Base-by-base conservation (phyloP, 768 basidiomycete species). In the Xerocomus potaroensis region DNA sequence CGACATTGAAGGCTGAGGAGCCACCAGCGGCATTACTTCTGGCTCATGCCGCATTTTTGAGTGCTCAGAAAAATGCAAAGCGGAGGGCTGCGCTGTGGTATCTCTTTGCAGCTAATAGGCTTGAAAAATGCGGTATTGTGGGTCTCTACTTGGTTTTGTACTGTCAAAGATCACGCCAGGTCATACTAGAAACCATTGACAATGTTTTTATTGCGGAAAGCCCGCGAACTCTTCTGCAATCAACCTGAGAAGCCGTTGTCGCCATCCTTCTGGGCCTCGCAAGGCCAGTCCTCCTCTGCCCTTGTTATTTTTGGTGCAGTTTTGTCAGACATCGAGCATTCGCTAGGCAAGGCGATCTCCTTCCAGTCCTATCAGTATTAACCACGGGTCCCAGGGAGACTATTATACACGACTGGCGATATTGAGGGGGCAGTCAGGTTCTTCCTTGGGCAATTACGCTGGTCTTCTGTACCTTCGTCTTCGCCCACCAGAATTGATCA, bases 331-430 rank as follows among this genome's bases (percentile, higher is more conserved):
- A 82, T 92, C 26, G 87, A 91, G 49, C 84, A 91, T 65, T 81
- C 89, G 14, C 66, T 92, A 53, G 90, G 89, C 83, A 61, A 27
- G 66, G 11, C 21, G 42, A 43, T 42, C 14, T 35, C 10, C 21
- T 31, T 32, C 39, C 15, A 33, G 43, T 51, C 38, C 36, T 41
- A 16, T 53, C 41, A 11, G 36, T 44, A 47, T 41, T 39, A 44
- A 49, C 19, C n/a, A 35, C 40, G 43, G 27, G 24, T 45, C 45
- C 24, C 43, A 91, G 95, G 91, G 27, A 76, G 94, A 32, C 68
- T 98, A 50, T 70, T 92, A 31, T 98, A 96, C 63, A 91, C 90
- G 1, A 85, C 87, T n/a, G 93, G 94, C 10, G 82, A 94, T 58
- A 77, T 86, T 22, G 73, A 75, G 37, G 79, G 76, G 7, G 92